Evolutionary conservation across 176 grass and related monocot genomes (phyloP).

Genomic region (Carex kokanica): DNA sequence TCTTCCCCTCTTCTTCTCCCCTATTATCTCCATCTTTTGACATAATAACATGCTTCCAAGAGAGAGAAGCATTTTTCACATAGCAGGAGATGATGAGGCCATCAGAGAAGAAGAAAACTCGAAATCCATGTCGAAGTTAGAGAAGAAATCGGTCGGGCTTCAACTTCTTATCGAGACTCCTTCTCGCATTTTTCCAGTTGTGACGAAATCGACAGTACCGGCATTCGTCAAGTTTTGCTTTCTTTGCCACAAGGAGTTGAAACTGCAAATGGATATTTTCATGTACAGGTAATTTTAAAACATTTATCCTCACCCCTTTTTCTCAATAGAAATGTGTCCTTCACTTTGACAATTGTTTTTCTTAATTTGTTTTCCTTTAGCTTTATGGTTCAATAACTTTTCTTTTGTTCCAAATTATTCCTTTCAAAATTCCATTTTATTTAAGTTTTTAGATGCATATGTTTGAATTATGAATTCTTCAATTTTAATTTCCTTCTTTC

Average conservation of each 20-base stretch:
- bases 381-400: background rate
- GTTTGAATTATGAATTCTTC: background rate
- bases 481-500: background rate
- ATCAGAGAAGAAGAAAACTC: background rate
- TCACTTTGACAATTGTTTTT: no score
- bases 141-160: slow-evolving; percentile 42
- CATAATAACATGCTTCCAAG: slow-evolving; percentile 21
- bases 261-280: slow-evolving; percentile 58
- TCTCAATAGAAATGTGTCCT: background rate
- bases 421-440: background rate
- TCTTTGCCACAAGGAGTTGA: slow-evolving; percentile 52
- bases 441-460: no score
- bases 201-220: slow-evolving; percentile 38
- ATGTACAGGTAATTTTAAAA: slow-evolving; percentile 57
- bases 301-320: background rate
- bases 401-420: background rate
- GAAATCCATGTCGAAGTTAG: background rate
- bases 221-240: slow-evolving; percentile 62
- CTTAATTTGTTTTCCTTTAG: background rate
- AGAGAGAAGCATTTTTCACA: slow-evolving; percentile 26
- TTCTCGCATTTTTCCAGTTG: slow-evolving; percentile 16
- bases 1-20: background rate
- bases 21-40: background rate
- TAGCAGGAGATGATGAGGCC: slow-evolving; percentile 26
- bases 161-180: slow-evolving; percentile 56